Evolutionary conservation across 345 rosid species (phyloP).

Genomic region (Diplotaxis tenuifolia): DNA sequence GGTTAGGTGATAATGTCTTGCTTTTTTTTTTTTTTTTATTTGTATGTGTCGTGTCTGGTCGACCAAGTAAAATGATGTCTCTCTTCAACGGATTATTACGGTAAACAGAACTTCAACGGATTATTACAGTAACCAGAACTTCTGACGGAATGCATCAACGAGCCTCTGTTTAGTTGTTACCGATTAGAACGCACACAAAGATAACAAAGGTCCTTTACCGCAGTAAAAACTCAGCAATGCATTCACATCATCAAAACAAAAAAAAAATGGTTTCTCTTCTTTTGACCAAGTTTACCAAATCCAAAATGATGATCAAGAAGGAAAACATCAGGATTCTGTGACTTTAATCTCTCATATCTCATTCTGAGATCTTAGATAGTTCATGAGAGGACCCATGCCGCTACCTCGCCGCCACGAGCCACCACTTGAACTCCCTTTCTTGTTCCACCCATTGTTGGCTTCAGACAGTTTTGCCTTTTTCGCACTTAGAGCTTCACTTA

Average conservation of each 20-base stretch:
- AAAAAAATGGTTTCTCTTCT: constrained; percentile 10
- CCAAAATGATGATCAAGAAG: constrained; percentile 12
- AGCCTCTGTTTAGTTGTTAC: background rate
- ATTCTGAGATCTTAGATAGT: constrained; percentile 72
- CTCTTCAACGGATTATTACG: no score
- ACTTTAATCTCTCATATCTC: constrained; percentile 37
- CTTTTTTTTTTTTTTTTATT: no score
- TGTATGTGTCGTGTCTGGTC: no score
- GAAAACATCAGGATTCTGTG: background rate
- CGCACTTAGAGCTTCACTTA: constrained; percentile 54
- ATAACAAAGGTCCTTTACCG: background rate
- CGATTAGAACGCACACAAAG: background rate
- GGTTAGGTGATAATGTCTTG: background rate
- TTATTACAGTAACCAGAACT: no score
- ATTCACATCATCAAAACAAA: constrained; percentile 15
- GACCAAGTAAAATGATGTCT: no score
- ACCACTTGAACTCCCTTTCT: constrained; percentile 48
- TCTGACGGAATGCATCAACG: background rate
- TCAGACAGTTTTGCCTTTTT: constrained; percentile 63
- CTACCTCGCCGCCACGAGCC: constrained; percentile 62
- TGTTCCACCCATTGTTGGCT: constrained; percentile 57
- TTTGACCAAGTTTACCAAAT: constrained; percentile 15
- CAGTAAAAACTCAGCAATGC: constrained; percentile 6
- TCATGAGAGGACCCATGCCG: constrained; percentile 84
- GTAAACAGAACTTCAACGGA: no score